Percentiles rank a stretch among this genome's conserved stretches.
Evolutionary conservation across 768 basidiomycete genomes (phyloP).

Genomic region (Pleurotus djamor): DNA sequence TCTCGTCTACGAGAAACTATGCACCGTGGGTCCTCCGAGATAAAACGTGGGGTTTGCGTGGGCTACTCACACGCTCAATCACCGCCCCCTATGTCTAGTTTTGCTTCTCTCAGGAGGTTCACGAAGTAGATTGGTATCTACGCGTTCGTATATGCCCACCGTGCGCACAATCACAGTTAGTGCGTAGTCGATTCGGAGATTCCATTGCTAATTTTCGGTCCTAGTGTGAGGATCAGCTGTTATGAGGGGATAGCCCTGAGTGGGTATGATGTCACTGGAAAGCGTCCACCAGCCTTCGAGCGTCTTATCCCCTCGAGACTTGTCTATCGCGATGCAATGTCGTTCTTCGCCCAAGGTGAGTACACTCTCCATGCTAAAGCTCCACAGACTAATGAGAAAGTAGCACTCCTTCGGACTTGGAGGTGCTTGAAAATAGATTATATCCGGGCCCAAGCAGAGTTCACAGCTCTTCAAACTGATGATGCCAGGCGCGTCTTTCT

Average conservation of each 20-base stretch:
- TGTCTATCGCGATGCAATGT: background rate
- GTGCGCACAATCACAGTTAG: background rate
- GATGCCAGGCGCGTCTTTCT: background rate
- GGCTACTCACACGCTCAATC: too few relatives aligned
- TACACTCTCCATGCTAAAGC: background rate
- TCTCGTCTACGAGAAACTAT: background rate
- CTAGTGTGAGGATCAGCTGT: background rate
- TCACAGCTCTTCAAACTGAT: background rate
- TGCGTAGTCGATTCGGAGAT: too few relatives aligned
- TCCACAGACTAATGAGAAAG: background rate
- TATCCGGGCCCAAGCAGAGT: background rate
- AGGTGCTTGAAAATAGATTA: background rate
- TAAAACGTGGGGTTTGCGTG: too few relatives aligned
- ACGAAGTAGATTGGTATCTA: background rate
- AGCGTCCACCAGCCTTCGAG: too few relatives aligned
- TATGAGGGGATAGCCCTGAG: background rate
- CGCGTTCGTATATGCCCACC: background rate
- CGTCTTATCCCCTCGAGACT: background rate
- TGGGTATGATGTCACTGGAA: too few relatives aligned
- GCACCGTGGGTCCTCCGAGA: background rate
- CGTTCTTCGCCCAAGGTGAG: background rate
- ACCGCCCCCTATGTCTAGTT: background rate
- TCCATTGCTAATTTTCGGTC: background rate
- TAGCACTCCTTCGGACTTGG: slow-evolving; percentile 1
- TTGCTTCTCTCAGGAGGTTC: background rate